Base-by-base conservation (phyloP, 208 protist genomes). In the Borovskyia barvae region DNA sequence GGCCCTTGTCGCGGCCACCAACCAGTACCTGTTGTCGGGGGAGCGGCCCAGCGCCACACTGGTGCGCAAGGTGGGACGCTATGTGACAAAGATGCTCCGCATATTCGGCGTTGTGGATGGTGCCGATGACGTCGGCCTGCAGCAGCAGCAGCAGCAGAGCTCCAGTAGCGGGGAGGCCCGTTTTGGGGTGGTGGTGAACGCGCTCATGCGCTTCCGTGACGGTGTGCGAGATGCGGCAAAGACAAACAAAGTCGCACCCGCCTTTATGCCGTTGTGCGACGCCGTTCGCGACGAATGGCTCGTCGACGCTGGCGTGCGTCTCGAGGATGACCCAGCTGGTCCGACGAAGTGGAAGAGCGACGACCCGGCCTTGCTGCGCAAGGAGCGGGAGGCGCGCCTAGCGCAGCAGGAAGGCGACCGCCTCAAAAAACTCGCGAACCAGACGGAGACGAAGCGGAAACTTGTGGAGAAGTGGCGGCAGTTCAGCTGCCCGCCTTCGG, bases 61-160 rank as follows among this genome's bases (percentile, higher is more conserved):
- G 19, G 39, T 98, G 33, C 62, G 68, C 15, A 84, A 92, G 39
- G 66, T 94, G 0, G 87, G 73, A 30, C 53, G 50, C 42, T 98
- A 98, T 66, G 59, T 98, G 7, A 97, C 94, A 14, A 60, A 75
- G 25, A 97, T 98, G 41, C 78, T 99, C 25, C 72, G 77, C 15
- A 68, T 98, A 11, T 97, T 98, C 41, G 97, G 97, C 51, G 75
- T 98, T 8, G 73, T 92, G 4, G 78, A 90, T 24, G 87, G 85
- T 11, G 81, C 67, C 14, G 87, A 94, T 56, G 43, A 26, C 9
- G 73, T 94, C 25, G 87, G 87, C 3, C 77, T 92, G 33, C 55
- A 53, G 39, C 47, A 58, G 35, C 52, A 56, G 33, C 55, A 53
- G 39, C 47, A 58, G 35, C 52, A 56, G 46, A 54, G 60, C 32